phyloP scores from a whole-genome alignment of 78 protist genomes.

The Guillardia theta region DNA sequence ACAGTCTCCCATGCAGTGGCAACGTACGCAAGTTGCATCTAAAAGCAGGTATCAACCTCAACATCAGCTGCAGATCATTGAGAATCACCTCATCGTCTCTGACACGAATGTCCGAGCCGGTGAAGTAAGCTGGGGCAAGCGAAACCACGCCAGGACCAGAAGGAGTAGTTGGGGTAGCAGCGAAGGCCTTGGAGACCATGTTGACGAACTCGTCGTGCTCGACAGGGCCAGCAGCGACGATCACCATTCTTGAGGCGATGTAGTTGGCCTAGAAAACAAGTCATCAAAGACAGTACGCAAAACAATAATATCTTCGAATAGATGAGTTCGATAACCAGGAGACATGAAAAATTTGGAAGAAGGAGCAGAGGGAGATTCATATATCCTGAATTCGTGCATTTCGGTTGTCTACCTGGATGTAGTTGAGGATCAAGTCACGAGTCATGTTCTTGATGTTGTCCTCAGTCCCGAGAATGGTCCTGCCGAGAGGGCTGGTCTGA shows the following conservation, averaged over 20 bases:
- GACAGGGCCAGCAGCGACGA: conserved; percentile 90
- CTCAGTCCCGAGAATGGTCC: conserved; percentile 91
- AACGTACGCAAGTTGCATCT: conserved; percentile 61
- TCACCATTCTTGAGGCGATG: conserved; percentile 88
- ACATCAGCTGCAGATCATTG: conserved; percentile 8
- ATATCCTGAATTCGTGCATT: too few relatives aligned
- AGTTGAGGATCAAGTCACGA: conserved; percentile 62
- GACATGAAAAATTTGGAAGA: not conserved
- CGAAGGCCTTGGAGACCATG: conserved; percentile 65
- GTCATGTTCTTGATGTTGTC: conserved; percentile 78
- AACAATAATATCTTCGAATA: not conserved
- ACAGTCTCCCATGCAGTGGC: conserved; percentile 56
- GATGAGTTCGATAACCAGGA: not conserved
- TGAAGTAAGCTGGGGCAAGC: conserved; percentile 35
- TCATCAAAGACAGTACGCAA: not conserved
- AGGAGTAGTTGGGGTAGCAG: not conserved
- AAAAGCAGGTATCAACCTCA: not conserved
- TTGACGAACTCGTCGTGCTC: conserved; percentile 80
- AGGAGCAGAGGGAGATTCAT: not conserved
- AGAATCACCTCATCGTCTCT: conserved; percentile 58
- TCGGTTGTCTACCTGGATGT: conserved; percentile 34
- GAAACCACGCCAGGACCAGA: not conserved
- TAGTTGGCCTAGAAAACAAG: conserved; percentile 72
- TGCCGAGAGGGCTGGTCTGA: conserved; percentile 81
- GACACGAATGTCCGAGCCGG: conserved; percentile 60